A percentile compares a stretch with the other conserved stretches of the same genome.
These are phyloP conservation scores for Starmerella lactis-condensi DNA, from an alignment of 805 yeast species.

Conservation along the genomic window DNA sequence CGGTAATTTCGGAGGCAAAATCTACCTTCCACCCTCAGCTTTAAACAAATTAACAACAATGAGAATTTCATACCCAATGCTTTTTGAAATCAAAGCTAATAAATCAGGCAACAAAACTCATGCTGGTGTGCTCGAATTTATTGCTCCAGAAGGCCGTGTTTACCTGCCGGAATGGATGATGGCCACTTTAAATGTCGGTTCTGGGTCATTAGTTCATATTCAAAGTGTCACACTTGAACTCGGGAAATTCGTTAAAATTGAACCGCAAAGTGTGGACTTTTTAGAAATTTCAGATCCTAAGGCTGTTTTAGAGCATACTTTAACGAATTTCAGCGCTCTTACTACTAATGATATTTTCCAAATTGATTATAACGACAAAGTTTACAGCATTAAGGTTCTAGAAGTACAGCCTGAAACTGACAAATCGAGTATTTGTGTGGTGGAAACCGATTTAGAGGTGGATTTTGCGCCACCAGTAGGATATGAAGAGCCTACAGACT, in stretches of 20 bases:
- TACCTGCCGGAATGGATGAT: conserved; percentile 96
- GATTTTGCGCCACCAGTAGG: conserved; percentile 99
- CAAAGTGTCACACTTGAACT: conserved; percentile 56
- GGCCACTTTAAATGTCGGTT: conserved; percentile 47
- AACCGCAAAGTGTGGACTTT: conserved; percentile 88
- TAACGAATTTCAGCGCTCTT: conserved; percentile 75
- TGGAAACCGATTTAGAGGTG: conserved; percentile 90
- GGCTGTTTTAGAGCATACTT: conserved; percentile 84
- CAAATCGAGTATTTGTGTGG: conserved; percentile 65
- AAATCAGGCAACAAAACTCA: conserved; percentile 40
- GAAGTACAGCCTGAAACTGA: conserved; percentile 66
- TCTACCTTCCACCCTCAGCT: conserved; percentile 85
- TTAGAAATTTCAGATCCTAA: conserved; percentile 88
- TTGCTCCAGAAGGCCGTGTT: conserved; percentile 92
- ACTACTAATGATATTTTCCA: conserved; percentile 73
- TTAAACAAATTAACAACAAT: conserved; percentile 70
- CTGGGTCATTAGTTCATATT: conserved; percentile 68
- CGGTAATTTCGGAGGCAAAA: conserved; percentile 88
- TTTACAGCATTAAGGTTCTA: conserved; percentile 62
- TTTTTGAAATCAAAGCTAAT: conserved; percentile 61
- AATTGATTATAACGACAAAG: conserved; percentile 60
- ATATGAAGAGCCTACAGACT: conserved; percentile 67
- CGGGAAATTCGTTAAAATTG: conserved; percentile 78
- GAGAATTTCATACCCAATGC: conserved; percentile 90
- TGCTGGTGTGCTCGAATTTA: conserved; percentile 88